phyloP scores from a whole-genome alignment of 257 asterid genomes.

The Primulina huaijiensis region DNA sequence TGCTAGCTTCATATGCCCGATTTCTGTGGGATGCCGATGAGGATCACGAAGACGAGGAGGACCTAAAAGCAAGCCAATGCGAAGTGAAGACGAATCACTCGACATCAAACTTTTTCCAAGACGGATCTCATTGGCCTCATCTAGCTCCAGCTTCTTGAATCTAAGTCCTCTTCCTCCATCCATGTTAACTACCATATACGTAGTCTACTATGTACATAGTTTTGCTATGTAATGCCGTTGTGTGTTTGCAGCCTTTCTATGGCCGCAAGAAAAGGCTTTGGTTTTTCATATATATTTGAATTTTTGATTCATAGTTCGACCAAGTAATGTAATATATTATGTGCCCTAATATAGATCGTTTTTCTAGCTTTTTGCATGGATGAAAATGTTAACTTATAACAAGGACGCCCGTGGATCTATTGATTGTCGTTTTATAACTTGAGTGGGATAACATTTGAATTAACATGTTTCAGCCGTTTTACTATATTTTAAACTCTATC shows the following conservation, averaged over 20 bases:
- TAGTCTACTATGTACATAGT: background rate
- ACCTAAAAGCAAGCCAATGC: slow-evolving; percentile 32
- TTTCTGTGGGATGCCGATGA: slow-evolving; percentile 84
- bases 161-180: slow-evolving; percentile 3
- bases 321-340: too few relatives aligned
- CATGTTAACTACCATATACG: background rate
- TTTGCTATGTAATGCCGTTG: background rate
- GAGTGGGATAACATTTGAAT: too few relatives aligned
- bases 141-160: slow-evolving; percentile 59
- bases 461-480: too few relatives aligned
- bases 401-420: background rate
- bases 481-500: too few relatives aligned
- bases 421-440: too few relatives aligned
- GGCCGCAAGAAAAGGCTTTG: background rate
- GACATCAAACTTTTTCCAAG: slow-evolving; percentile 29
- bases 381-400: too few relatives aligned
- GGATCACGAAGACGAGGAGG: slow-evolving; percentile 37
- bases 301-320: too few relatives aligned
- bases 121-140: slow-evolving; percentile 43
- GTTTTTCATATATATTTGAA: background rate
- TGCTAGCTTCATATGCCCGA: slow-evolving; percentile 83
- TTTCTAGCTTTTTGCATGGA: too few relatives aligned
- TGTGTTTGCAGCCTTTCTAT: background rate
- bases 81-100: slow-evolving; percentile 28
- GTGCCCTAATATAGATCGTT: background rate